Conservation (phyloP, 148 eudicot species). For the Beta vulgaris region DNA sequence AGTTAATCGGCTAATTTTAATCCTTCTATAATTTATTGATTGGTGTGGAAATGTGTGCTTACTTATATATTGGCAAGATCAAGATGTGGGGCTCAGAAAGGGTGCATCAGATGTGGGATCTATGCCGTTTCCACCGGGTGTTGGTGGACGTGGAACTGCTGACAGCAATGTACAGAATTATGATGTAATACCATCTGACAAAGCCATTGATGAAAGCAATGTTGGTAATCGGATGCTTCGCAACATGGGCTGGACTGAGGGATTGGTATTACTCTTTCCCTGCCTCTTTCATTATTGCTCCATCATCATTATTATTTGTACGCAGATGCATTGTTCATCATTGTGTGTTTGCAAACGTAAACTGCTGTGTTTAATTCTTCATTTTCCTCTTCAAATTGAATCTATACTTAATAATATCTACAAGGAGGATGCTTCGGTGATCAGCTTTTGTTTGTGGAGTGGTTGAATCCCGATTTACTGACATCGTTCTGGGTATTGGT, state of each 20-base stretch:
- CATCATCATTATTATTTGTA: not conserved
- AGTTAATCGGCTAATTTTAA: constrained; percentile 34
- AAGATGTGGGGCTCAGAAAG: constrained; percentile 65
- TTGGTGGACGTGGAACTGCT: constrained; percentile 73
- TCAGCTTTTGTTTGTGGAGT: constrained; percentile 18
- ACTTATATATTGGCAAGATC: constrained; percentile 65
- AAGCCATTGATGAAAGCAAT: constrained; percentile 92
- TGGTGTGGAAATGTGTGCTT: constrained; percentile 50
- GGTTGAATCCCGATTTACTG: constrained; percentile 31
- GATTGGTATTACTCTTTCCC: constrained; percentile 72
- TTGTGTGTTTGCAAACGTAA: not conserved
- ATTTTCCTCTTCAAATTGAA: not conserved
- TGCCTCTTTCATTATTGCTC: constrained; percentile 19
- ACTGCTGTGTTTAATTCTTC: not conserved
- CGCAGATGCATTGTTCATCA: not conserved
- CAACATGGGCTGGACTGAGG: constrained; percentile 99
- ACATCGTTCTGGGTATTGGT: constrained; percentile 43
- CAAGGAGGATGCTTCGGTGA: constrained; percentile 18
- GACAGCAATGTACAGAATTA: constrained; percentile 50
- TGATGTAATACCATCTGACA: constrained; percentile 80
- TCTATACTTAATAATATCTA: constrained; percentile 9
- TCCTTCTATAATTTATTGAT: constrained; percentile 41
- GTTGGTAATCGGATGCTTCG: constrained; percentile 99
- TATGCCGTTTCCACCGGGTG: constrained; percentile 98
- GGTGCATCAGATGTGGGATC: constrained; percentile 54